phyloP scores from a whole-genome alignment of 192 early-diverging fungal species.

The Endogone sp. region DNA sequence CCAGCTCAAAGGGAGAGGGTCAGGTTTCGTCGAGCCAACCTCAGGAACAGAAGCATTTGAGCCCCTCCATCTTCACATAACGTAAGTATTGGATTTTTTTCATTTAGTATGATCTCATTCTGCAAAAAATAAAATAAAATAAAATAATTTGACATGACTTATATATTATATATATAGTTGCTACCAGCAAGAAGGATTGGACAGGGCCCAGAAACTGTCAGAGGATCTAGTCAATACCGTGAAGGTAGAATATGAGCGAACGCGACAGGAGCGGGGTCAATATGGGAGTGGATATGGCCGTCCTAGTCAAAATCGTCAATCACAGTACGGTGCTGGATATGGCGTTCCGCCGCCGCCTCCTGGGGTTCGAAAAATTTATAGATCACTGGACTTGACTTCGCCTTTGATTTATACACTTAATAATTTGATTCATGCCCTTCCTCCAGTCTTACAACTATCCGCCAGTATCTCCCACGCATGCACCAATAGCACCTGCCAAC shows the following conservation, averaged over 20 bases:
- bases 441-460: slow-evolving; percentile 27
- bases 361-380: slow-evolving; percentile 22
- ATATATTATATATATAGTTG: slow-evolving; percentile 51
- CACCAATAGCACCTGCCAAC: slow-evolving; percentile 12
- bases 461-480: slow-evolving; percentile 17
- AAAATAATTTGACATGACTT: too few relatives aligned
- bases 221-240: slow-evolving; percentile 80
- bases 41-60: slow-evolving; percentile 67
- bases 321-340: slow-evolving; percentile 22
- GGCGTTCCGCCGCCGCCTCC: slow-evolving; percentile 14
- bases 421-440: slow-evolving; percentile 23
- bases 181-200: slow-evolving; percentile 58
- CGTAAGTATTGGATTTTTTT: slow-evolving; percentile 55
- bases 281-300: slow-evolving; percentile 22
- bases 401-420: too few relatives aligned
- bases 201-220: slow-evolving; percentile 63
- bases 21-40: slow-evolving; percentile 67
- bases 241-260: slow-evolving; percentile 59
- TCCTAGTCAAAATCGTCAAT: slow-evolving; percentile 9
- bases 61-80: slow-evolving; percentile 77
- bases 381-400: too few relatives aligned
- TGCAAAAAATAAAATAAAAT: too few relatives aligned
- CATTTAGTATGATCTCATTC: too few relatives aligned
- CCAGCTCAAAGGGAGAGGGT: slow-evolving; percentile 80
- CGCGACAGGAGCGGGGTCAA: slow-evolving; percentile 30